Conservation (phyloP, 164 flowering plant genomes). For the Kalanchoe fedtschenkoi region DNA sequence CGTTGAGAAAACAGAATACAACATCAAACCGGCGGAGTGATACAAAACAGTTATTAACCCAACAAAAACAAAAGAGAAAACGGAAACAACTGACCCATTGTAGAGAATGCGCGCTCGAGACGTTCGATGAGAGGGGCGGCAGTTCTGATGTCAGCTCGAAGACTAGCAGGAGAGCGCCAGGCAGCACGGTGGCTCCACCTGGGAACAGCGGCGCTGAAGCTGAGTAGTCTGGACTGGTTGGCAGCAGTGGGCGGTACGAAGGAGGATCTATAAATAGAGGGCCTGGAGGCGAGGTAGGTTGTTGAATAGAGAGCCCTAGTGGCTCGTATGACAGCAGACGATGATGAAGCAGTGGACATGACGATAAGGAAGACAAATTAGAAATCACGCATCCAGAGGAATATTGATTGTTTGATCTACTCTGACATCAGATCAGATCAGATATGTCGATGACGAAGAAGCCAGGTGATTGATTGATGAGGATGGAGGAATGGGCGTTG, state of each 20-base stretch:
- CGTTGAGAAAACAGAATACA: too few relatives aligned
- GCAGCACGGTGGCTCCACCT: slow-evolving; percentile 48
- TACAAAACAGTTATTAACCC: not conserved
- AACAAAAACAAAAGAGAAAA: not conserved
- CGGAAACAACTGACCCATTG: slow-evolving; percentile 46
- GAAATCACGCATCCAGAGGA: slow-evolving; percentile 19
- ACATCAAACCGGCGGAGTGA: too few relatives aligned
- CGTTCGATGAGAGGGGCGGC: slow-evolving; percentile 40
- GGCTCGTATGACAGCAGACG: slow-evolving; percentile 36
- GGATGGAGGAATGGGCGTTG: too few relatives aligned
- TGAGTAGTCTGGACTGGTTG: slow-evolving; percentile 11
- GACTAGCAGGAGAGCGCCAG: slow-evolving; percentile 55
- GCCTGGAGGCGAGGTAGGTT: too few relatives aligned
- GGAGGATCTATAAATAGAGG: too few relatives aligned
- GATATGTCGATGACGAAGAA: too few relatives aligned
- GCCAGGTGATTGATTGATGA: too few relatives aligned
- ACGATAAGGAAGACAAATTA: too few relatives aligned
- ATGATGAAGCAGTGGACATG: slow-evolving; percentile 25
- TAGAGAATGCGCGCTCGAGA: slow-evolving; percentile 50
- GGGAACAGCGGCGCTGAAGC: slow-evolving; percentile 11
- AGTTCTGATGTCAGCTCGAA: slow-evolving; percentile 51
- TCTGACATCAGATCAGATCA: too few relatives aligned
- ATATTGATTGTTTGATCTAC: too few relatives aligned
- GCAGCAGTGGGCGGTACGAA: slow-evolving; percentile 15
- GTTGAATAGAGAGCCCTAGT: slow-evolving; percentile 20